Evolutionary conservation across 2,329 filamentous ascomycete genomes (phyloP).

Genomic region (Colletotrichum sp.): DNA sequence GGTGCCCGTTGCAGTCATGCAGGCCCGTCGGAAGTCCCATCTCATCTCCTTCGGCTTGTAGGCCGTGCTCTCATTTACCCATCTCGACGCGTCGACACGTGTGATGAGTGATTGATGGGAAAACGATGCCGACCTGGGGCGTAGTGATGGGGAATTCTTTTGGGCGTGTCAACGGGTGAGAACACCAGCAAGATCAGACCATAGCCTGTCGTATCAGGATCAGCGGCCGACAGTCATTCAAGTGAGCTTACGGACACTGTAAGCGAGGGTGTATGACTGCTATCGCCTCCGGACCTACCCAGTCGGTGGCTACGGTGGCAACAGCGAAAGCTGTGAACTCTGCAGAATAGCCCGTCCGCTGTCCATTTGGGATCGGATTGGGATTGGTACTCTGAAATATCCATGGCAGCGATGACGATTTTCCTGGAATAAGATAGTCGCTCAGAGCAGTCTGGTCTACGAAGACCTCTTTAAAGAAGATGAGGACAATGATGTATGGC

Average conservation of each 20-base stretch:
- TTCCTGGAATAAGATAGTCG: background rate
- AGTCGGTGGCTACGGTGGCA: background rate
- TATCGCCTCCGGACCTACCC: background rate
- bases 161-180: background rate
- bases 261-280: background rate
- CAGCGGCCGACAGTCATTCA: background rate
- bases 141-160: background rate
- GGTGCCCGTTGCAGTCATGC: background rate
- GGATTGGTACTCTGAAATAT: background rate
- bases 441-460: background rate
- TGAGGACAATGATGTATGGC: background rate
- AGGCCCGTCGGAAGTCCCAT: background rate
- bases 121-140: background rate
- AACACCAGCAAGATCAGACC: background rate
- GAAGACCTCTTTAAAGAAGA: background rate
- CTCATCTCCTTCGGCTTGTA: background rate
- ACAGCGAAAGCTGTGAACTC: background rate
- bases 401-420: background rate
- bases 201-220: background rate
- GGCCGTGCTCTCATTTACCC: background rate
- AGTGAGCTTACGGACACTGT: background rate
- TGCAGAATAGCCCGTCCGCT: background rate
- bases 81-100: background rate
- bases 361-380: background rate
- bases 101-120: constrained; percentile 2